Evolutionary conservation across 371 early-diverging fungal genomes (phyloP).

Genomic region (Mucor irregularis): DNA sequence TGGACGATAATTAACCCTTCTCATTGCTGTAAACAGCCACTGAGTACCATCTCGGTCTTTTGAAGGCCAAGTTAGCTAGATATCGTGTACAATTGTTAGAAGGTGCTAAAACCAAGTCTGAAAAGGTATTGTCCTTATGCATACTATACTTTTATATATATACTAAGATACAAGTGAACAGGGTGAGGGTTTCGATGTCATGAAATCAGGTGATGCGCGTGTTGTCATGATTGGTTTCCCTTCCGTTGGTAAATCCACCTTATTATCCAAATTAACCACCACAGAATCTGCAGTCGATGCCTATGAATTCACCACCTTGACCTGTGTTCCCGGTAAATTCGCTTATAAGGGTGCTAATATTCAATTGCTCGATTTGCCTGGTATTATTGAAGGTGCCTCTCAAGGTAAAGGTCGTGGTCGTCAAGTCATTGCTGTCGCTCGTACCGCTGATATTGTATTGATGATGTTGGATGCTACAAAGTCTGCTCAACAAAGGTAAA

Average conservation of each 20-base stretch:
- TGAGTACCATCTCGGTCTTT: constrained; percentile 95
- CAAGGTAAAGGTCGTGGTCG: constrained; percentile 97
- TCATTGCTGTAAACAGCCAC: constrained; percentile 62
- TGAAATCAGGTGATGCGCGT: constrained; percentile 98
- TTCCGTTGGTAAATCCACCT: constrained; percentile 99
- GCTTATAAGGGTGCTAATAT: constrained; percentile 98
- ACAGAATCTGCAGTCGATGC: constrained; percentile 92
- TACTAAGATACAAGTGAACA: constrained; percentile 11
- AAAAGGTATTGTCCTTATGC: constrained; percentile 63
- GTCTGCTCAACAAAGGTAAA: constrained; percentile 72
- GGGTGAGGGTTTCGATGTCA: constrained; percentile 98
- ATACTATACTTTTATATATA: not conserved
- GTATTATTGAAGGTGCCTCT: constrained; percentile 94
- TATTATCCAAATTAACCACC: constrained; percentile 94
- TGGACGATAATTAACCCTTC: not conserved
- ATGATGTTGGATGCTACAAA: constrained; percentile 99
- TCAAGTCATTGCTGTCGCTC: constrained; percentile 96
- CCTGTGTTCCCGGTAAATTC: constrained; percentile 98
- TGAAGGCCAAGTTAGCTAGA: constrained; percentile 97
- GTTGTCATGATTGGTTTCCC: constrained; percentile 99
- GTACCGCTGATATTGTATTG: constrained; percentile 96
- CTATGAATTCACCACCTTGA: constrained; percentile 99
- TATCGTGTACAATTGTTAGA: constrained; percentile 94
- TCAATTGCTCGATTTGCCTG: constrained; percentile 89
- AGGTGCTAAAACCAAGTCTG: constrained; percentile 77